Percentiles rank a stretch among this genome's conserved stretches.
Evolutionary conservation across 208 protist species (phyloP).

Genomic region (Trypanosoma caninum): DNA sequence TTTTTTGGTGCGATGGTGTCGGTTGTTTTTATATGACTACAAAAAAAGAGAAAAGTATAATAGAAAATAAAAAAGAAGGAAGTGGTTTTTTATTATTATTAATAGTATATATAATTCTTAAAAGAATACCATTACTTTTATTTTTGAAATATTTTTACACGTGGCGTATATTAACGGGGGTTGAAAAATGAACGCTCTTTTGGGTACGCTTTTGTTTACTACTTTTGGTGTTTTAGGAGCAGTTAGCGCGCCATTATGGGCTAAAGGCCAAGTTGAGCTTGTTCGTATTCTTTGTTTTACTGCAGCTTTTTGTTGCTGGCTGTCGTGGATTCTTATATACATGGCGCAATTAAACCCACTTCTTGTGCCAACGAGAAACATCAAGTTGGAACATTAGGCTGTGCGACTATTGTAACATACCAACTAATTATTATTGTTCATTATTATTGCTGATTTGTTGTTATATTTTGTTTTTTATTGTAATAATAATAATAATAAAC

Average conservation of each 20-base stretch:
- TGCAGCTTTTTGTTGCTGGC: constrained; percentile 88
- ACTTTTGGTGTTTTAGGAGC: constrained; percentile 49
- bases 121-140: background rate
- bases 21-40: no score
- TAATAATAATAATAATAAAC: no score
- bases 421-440: background rate
- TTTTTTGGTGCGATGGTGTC: background rate
- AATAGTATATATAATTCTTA: background rate
- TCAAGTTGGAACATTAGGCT: constrained; percentile 51
- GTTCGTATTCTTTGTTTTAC: constrained; percentile 68
- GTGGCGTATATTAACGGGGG: background rate
- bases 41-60: background rate
- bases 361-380: constrained; percentile 79
- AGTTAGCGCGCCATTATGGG: constrained; percentile 64
- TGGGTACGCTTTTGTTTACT: constrained; percentile 77
- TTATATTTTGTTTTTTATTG: background rate
- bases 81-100: background rate
- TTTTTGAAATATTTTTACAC: constrained; percentile 5
- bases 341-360: constrained; percentile 92
- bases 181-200: constrained; percentile 47
- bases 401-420: no score
- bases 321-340: constrained; percentile 92
- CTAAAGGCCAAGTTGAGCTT: constrained; percentile 81
- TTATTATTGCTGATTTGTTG: background rate
- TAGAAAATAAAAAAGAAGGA: background rate